These are phyloP conservation scores for Pythium biforme DNA, from an alignment of 352 stramenopile genomes.

Conservation along the genomic window DNA sequence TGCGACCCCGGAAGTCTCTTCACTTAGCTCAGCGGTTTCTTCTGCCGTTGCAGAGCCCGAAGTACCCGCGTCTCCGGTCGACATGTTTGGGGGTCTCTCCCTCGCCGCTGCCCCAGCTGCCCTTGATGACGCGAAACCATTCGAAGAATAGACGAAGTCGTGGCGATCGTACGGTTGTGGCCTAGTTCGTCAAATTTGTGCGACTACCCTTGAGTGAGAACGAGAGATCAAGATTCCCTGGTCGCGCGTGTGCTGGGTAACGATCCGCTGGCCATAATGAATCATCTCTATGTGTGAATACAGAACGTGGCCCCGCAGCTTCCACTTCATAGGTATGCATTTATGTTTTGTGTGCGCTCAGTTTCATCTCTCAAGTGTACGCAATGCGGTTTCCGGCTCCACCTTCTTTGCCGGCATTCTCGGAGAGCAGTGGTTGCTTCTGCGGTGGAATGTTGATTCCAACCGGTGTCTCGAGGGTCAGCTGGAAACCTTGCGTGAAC, in stretches of 20 bases:
- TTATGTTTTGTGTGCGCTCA: neutral
- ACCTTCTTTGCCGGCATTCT: conserved; percentile 1
- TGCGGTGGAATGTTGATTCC: conserved; percentile 10
- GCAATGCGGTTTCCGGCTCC: neutral
- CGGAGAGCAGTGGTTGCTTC: conserved; percentile 18
- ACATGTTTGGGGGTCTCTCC: conserved; percentile 24
- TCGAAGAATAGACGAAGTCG: conserved; percentile 2
- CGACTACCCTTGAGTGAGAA: neutral
- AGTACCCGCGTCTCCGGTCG: conserved; percentile 2
- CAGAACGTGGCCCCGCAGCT: conserved; percentile 7
- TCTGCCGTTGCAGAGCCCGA: neutral
- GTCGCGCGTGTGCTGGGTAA: neutral
- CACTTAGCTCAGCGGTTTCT: too few species aligned
- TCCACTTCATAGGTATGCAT: neutral
- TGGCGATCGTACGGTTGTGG: neutral
- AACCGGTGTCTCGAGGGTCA: conserved; percentile 16
- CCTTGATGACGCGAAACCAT: neutral
- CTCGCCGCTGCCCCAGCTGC: neutral
- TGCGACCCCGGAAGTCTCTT: neutral
- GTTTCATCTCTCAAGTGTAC: conserved; percentile 17
- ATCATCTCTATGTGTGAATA: conserved; percentile 22
- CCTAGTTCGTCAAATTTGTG: neutral
- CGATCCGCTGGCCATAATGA: conserved; percentile 2
- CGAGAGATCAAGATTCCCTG: neutral
- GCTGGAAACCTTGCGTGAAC: conserved; percentile 19